Evolutionary conservation across 2,329 filamentous ascomycete species (phyloP).

Genomic region (Hypoxylon sp.): DNA sequence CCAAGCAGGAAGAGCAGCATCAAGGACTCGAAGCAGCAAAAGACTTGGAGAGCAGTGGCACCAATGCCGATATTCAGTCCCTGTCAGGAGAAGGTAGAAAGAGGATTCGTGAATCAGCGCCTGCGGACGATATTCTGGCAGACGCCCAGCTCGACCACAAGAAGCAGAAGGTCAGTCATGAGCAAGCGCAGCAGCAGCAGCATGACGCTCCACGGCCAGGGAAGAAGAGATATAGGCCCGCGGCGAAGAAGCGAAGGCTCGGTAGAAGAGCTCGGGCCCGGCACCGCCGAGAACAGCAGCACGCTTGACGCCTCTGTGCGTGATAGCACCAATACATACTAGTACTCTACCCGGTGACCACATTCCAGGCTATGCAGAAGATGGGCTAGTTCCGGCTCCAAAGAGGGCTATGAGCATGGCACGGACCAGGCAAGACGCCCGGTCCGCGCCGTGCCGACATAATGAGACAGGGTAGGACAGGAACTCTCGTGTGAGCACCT

Average conservation of each 20-base stretch:
- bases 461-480: not conserved
- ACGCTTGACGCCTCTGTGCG: not conserved
- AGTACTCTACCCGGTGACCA: not conserved
- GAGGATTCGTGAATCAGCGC: not conserved
- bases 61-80: not conserved
- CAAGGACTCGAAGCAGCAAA: not conserved
- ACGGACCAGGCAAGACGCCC: not conserved
- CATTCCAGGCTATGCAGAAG: not conserved
- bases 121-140: not conserved
- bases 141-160: not conserved
- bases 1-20: not conserved
- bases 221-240: not conserved
- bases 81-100: not conserved
- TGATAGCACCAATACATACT: not conserved
- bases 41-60: not conserved
- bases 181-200: not conserved
- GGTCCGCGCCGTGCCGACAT: not conserved
- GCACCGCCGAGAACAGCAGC: not conserved
- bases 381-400: not conserved
- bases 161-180: conserved; percentile 1
- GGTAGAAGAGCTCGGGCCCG: not conserved
- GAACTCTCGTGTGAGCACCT: not conserved
- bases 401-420: not conserved
- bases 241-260: not conserved
- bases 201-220: not conserved